Evolutionary conservation across 148 eudicot species (phyloP), one percentile per base, ranked within the genome.

Genomic region (Polygonum aviculare): DNA sequence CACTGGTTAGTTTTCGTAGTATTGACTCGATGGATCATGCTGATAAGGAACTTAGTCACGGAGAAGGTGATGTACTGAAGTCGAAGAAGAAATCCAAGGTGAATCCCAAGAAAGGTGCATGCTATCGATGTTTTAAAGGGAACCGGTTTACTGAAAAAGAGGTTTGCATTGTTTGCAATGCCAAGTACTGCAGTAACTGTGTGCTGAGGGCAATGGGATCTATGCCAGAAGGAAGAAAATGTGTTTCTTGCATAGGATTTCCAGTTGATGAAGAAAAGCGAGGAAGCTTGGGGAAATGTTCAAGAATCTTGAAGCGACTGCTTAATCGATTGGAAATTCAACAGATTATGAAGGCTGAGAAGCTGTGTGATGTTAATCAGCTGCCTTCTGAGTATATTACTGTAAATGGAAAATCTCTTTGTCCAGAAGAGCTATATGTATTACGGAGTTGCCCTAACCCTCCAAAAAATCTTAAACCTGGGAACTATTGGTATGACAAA

Each of bases 221-320:
- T 75, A 95, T 95, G 99, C 99, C 99, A 16, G 99, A 95, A 85
- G 99, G 99, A 63, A 88, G 99, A 76, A 95, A 95, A 82, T 95
- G 99, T 82, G 93, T 95, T 76, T 78, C 91, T 36, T 95, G 99
- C 81, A 93, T 95, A 40, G 97, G 98, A 45, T 87, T 76, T 81
- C 82, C 91, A 31, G 88, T 95, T 82, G 98, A 91, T 72, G 99
- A 95, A 86, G 85, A 93, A 15, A 95, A 88, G 82, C 82, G 99
- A 75, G 88, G 82, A 44, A 83, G 80, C 80, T 83, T 95, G 87
- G 99, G 99, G 62, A 95, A 95, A 76, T 93, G 98, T 86, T 93
- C 99, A 45, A 86, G 90, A 62, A 87, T 89, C 86, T 86, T 95
- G 62, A 95, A 89, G 85, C 87, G 91, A 74, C 78, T 95, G 85